Conservation (phyloP, 768 basidiomycete genomes). For the Brasilioporus rufonigricans region DNA sequence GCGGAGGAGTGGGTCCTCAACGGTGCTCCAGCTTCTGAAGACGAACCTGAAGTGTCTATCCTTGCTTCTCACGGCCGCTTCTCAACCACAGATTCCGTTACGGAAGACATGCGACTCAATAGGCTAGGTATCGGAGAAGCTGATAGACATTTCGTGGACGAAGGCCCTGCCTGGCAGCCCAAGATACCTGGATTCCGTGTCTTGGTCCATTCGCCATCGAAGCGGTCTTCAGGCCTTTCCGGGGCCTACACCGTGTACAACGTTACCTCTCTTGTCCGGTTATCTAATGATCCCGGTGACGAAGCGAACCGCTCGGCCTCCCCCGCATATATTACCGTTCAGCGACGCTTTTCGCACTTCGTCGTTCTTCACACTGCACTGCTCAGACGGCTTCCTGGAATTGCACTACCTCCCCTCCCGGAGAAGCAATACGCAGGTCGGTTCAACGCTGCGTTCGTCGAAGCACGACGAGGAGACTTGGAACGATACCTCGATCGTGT, state of each 20-base stretch:
- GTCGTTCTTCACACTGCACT: constrained; percentile 73
- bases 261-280: constrained; percentile 54
- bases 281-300: constrained; percentile 18
- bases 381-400: constrained; percentile 64
- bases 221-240: constrained; percentile 61
- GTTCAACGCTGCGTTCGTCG: constrained; percentile 55
- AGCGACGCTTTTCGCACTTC: constrained; percentile 85
- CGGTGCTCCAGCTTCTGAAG: constrained; percentile 42
- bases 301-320: constrained; percentile 29
- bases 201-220: constrained; percentile 79
- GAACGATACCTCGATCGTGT: constrained; percentile 47
- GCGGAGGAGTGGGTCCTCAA: constrained; percentile 83
- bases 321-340: constrained; percentile 64
- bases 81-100: constrained; percentile 35
- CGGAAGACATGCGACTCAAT: constrained; percentile 40
- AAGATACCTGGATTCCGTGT: constrained; percentile 73
- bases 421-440: constrained; percentile 84
- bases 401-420: constrained; percentile 78
- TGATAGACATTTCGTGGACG: constrained; percentile 69
- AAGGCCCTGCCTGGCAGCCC: constrained; percentile 68
- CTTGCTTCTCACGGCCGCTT: constrained; percentile 27
- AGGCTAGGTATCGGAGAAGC: constrained; percentile 51
- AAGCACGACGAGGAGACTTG: neutral
- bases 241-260: constrained; percentile 74
- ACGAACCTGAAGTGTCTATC: constrained; percentile 22